Percentiles rank a stretch among this genome's conserved stretches.
phyloP scores from a whole-genome alignment of 2,329 filamentous ascomycete genomes.

The Atkinsonella texensis region DNA sequence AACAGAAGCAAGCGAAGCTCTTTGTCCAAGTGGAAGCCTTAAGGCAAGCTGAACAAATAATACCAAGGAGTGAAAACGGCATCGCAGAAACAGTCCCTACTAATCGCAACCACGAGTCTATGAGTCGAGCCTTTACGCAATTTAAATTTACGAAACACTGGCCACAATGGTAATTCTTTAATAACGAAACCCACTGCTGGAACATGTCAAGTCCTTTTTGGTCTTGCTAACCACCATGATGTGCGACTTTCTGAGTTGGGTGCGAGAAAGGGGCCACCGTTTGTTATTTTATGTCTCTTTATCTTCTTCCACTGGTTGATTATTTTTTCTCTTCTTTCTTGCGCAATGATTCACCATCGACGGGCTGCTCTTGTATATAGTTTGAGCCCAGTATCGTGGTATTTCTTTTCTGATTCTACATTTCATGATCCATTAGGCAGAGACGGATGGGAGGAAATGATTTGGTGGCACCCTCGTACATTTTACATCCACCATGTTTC shows the following conservation, averaged over 20 bases:
- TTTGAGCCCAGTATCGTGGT: conserved; percentile 4
- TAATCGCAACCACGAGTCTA: conserved; percentile 22
- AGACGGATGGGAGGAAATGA: not conserved
- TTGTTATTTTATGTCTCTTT: conserved; percentile 2
- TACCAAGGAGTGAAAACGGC: conserved; percentile 7
- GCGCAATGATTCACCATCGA: conserved; percentile 13
- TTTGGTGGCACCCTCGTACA: conserved; percentile 6
- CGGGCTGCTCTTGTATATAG: conserved; percentile 4
- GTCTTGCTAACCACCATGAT: not conserved
- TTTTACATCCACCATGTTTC: conserved; percentile 8
- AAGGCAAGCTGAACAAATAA: conserved; percentile 5
- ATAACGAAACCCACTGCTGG: not conserved
- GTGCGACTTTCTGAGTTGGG: conserved; percentile 7
- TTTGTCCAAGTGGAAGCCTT: conserved; percentile 14
- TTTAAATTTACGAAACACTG: conserved; percentile 2
- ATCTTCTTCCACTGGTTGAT: not conserved
- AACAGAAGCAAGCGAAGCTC: conserved; percentile 7
- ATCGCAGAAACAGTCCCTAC: not conserved
- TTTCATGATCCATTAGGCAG: conserved; percentile 2
- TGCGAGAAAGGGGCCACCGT: conserved; percentile 10
- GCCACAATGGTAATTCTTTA: conserved; percentile 1
- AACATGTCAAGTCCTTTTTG: not conserved
- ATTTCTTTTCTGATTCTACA: conserved; percentile 9
- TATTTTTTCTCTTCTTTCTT: conserved; percentile 1
- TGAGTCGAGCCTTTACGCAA: conserved; percentile 11